These are phyloP conservation scores for Avena sativa DNA, from an alignment of 176 grass and related monocot genomes.

Conservation along the genomic window DNA sequence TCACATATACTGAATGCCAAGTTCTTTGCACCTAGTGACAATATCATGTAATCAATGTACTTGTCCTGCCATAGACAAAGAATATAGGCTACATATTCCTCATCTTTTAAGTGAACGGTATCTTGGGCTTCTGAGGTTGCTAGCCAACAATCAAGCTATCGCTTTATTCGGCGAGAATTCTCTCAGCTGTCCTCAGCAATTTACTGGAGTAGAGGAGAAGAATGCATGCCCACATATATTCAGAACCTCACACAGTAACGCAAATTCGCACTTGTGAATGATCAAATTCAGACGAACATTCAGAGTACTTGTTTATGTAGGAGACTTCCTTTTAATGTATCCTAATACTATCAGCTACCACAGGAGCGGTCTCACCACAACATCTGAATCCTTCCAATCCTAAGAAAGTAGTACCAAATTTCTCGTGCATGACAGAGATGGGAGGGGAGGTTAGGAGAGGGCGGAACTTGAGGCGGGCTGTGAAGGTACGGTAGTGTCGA, in stretches of 20 bases:
- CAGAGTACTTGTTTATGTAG: too few species aligned
- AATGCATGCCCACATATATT: too few species aligned
- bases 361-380: neutral
- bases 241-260: too few species aligned
- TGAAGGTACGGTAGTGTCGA: constrained; percentile 64
- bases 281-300: too few species aligned
- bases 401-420: neutral
- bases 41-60: constrained; percentile 62
- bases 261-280: too few species aligned
- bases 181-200: too few species aligned
- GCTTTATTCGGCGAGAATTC: neutral
- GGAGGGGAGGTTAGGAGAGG: neutral
- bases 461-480: constrained; percentile 55
- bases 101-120: constrained; percentile 78
- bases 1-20: too few species aligned
- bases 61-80: constrained; percentile 53
- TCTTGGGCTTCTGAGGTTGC: constrained; percentile 87
- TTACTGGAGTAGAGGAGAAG: too few species aligned
- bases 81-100: constrained; percentile 63
- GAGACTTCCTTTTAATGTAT: too few species aligned
- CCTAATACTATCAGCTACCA: too few species aligned
- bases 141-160: constrained; percentile 85
- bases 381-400: too few species aligned
- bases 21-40: too few species aligned
- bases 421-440: neutral